Conservation (phyloP, 768 basidiomycete species). For the Ramaria rubella region DNA sequence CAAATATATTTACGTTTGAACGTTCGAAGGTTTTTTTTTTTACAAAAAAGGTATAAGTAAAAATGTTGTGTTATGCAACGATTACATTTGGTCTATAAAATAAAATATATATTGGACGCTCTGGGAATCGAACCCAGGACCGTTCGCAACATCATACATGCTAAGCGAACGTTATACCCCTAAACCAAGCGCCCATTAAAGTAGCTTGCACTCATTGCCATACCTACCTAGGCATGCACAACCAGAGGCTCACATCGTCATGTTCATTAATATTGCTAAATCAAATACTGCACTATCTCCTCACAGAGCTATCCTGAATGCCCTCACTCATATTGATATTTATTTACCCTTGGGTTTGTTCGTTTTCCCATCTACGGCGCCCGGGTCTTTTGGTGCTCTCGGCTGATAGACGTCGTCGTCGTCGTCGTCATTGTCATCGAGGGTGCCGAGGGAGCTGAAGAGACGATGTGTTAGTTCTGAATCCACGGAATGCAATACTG, state of each 20-base stretch:
- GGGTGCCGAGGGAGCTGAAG: background rate
- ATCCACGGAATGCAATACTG: background rate
- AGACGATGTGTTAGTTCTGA: background rate
- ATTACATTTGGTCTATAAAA: background rate
- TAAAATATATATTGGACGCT: constrained; percentile 1
- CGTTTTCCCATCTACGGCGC: background rate
- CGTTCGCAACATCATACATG: background rate
- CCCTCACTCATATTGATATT: too few relatives aligned
- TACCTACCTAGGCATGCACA: too few relatives aligned
- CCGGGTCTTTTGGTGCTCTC: background rate
- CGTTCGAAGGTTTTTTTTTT: background rate
- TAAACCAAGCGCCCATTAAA: background rate
- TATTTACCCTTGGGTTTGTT: too few relatives aligned
- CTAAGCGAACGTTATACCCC: background rate
- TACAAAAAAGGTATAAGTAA: background rate
- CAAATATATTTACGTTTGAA: too few relatives aligned
- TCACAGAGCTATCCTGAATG: too few relatives aligned
- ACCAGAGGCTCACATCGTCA: too few relatives aligned
- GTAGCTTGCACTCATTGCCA: too few relatives aligned
- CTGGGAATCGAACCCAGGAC: constrained; percentile 6
- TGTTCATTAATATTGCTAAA: too few relatives aligned
- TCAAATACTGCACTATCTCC: too few relatives aligned
- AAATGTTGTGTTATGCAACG: background rate
- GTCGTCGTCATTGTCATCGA: background rate
- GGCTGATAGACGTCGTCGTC: background rate